Evolutionary conservation across 176 grass and related monocot genomes (phyloP).

Genomic region (Poa annua): DNA sequence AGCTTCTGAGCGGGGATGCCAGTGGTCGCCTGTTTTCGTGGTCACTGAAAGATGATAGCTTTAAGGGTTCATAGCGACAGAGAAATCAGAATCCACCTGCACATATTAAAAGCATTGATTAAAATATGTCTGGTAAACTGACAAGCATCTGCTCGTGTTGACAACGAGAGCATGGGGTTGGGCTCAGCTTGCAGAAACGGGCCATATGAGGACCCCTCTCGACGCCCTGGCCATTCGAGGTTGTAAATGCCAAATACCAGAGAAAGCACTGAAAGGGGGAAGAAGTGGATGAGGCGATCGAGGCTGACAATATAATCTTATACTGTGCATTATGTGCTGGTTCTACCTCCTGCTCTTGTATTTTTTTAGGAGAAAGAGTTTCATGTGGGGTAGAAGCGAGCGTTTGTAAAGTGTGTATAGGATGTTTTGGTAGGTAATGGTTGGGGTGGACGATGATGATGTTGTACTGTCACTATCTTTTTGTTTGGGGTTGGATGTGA

Average conservation of each 20-base stretch:
- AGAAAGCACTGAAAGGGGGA: conserved; percentile 24
- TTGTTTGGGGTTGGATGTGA: conserved; percentile 40
- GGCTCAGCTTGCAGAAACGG: conserved; percentile 28
- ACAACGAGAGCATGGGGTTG: conserved; percentile 31
- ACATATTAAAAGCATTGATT: conserved; percentile 43
- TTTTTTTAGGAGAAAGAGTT: conserved; percentile 64
- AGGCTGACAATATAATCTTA: conserved; percentile 50
- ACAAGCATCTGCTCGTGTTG: conserved; percentile 34
- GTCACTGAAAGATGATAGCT: conserved; percentile 88
- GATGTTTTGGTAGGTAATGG: conserved; percentile 53
- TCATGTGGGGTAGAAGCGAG: conserved; percentile 45
- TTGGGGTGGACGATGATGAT: conserved; percentile 43
- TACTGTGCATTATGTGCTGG: conserved; percentile 54
- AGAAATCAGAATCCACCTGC: conserved; percentile 39
- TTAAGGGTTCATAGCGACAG: conserved; percentile 67
- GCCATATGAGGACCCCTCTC: conserved; percentile 27
- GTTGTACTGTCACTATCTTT: conserved; percentile 44
- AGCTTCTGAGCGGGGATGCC: conserved; percentile 85
- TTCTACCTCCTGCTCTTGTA: conserved; percentile 50
- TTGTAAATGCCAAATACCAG: conserved; percentile 24
- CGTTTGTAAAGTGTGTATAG: conserved; percentile 90
- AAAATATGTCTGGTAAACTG: conserved; percentile 49
- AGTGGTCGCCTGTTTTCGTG: conserved; percentile 79
- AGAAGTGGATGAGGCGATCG: conserved; percentile 40
- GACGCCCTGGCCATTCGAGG: not conserved